Conservation (phyloP, 352 stramenopile species). For the Achlya hypogyna region DNA sequence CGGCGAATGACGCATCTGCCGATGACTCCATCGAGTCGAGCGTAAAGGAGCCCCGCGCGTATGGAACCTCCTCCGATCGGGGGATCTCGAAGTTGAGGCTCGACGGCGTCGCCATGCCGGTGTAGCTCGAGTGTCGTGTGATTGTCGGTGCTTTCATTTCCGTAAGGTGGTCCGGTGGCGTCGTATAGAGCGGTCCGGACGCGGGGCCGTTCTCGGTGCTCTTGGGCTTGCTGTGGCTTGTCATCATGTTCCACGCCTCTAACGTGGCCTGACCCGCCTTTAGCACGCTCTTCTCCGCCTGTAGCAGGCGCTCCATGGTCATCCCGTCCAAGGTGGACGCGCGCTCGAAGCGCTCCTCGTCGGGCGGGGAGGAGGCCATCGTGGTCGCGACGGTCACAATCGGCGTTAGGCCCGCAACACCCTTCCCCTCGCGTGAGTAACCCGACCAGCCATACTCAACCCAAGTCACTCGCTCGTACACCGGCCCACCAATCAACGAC, state of each 20-base stretch:
- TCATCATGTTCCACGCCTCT: slow-evolving; percentile 75
- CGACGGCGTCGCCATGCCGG: not conserved
- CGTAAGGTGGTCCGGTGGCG: slow-evolving; percentile 18
- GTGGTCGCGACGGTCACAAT: not conserved
- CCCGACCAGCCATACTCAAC: not conserved
- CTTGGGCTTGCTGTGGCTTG: slow-evolving; percentile 10
- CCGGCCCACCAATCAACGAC: not conserved
- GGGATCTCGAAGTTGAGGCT: slow-evolving; percentile 21
- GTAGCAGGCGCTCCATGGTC: slow-evolving; percentile 72
- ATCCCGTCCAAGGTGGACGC: slow-evolving; percentile 51
- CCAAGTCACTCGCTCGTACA: no score
- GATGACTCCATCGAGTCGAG: slow-evolving; percentile 16
- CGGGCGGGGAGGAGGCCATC: not conserved
- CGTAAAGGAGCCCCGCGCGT: slow-evolving; percentile 25
- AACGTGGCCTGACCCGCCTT: slow-evolving; percentile 71
- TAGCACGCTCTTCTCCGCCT: slow-evolving; percentile 70
- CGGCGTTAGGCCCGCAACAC: not conserved
- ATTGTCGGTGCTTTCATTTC: slow-evolving; percentile 7
- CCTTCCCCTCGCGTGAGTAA: slow-evolving; percentile 1
- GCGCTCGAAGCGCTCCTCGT: slow-evolving; percentile 6
- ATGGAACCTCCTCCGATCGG: slow-evolving; percentile 23
- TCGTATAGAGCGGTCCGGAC: slow-evolving; percentile 14
- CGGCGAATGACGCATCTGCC: not conserved
- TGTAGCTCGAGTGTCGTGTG: slow-evolving; percentile 15
- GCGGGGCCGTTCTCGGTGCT: slow-evolving; percentile 24